Evolutionary conservation across 768 basidiomycete species (phyloP).

Genomic region (Guyanaporus albipodus): DNA sequence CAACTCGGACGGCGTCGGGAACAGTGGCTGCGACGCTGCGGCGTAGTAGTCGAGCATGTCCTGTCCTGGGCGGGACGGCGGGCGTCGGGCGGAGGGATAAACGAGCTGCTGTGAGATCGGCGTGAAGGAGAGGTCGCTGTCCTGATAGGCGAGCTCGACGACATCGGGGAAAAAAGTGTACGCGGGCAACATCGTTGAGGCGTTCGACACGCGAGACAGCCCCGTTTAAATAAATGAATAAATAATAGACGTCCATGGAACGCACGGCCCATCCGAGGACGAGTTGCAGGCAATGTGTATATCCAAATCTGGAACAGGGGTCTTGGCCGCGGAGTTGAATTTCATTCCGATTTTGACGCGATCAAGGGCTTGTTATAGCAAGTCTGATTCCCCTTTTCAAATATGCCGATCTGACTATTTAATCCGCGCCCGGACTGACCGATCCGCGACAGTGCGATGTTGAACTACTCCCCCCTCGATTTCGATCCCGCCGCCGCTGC

Average conservation of each 20-base stretch:
- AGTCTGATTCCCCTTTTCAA: too few species aligned
- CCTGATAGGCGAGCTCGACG: conserved; percentile 15
- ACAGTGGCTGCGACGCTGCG: conserved; percentile 35
- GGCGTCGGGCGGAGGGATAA: conserved; percentile 9
- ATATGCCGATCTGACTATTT: conserved; percentile 23
- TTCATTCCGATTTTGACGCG: conserved; percentile 23
- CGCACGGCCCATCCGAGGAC: conserved; percentile 28
- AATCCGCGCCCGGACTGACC: conserved; percentile 6
- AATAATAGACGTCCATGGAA: too few species aligned
- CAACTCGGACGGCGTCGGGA: conserved; percentile 65
- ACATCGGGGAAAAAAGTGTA: conserved; percentile 1
- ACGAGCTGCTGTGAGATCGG: conserved; percentile 12
- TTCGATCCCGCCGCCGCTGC: conserved; percentile 8
- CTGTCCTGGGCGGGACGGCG: background rate
- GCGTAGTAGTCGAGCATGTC: conserved; percentile 22
- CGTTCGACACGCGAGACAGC: too few species aligned
- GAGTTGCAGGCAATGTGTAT: background rate
- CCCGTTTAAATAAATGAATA: too few species aligned
- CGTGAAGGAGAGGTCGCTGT: conserved; percentile 5
- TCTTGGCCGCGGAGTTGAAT: conserved; percentile 21
- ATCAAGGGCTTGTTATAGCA: too few species aligned
- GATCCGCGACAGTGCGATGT: conserved; percentile 15
- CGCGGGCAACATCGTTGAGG: conserved; percentile 12
- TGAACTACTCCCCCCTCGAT: conserved; percentile 13
- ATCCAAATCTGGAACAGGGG: conserved; percentile 1